Evolutionary conservation across 257 asterid species (phyloP).

Genomic region (Solanum sitiens): DNA sequence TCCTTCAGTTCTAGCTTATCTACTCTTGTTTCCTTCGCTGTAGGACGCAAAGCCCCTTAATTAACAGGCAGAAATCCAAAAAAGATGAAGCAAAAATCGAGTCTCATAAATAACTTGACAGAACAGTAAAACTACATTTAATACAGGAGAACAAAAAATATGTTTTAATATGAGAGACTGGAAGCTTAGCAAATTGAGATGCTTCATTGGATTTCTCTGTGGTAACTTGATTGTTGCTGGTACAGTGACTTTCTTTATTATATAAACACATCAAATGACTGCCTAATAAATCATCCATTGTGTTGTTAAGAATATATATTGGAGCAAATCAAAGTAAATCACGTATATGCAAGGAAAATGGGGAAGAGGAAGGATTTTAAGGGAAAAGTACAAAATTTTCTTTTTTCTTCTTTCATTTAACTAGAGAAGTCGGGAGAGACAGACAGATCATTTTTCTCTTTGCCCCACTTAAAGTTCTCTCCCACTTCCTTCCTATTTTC

Average conservation of each 20-base stretch:
- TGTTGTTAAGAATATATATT: not conserved
- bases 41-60: not conserved
- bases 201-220: not conserved
- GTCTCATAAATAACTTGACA: not conserved
- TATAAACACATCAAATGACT: not conserved
- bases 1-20: not conserved
- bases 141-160: not conserved
- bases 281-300: not conserved
- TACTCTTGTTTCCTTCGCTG: not conserved
- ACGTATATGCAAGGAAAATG: not conserved
- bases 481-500: not conserved
- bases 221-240: not conserved
- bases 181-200: not conserved
- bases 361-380: not conserved
- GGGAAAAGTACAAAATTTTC: not conserved
- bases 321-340: not conserved
- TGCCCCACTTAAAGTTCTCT: not conserved
- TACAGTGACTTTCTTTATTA: not conserved
- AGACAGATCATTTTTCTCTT: not conserved
- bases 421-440: not conserved
- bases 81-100: not conserved
- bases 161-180: not conserved
- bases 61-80: not conserved
- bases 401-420: not conserved
- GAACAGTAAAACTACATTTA: conserved; percentile 9